Conservation (phyloP, 1,139 yeast genomes). For the Blastobotrys elegans region DNA sequence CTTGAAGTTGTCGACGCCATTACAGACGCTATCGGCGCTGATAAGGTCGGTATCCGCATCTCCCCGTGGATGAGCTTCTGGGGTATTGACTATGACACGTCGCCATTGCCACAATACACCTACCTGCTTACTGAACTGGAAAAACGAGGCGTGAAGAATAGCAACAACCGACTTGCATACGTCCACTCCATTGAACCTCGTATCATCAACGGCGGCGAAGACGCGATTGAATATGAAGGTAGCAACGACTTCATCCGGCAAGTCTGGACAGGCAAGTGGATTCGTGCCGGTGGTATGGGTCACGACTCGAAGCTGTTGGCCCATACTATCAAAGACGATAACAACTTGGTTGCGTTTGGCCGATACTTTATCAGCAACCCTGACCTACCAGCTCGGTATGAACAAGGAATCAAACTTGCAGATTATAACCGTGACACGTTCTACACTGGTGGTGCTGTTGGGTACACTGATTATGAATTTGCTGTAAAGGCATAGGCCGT, state of each 20-base stretch:
- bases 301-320: constrained; percentile 26
- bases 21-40: constrained; percentile 48
- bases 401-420: constrained; percentile 31
- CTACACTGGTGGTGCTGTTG: constrained; percentile 27
- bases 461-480: constrained; percentile 26
- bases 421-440: constrained; percentile 35
- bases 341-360: constrained; percentile 44
- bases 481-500: too few relatives aligned
- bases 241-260: constrained; percentile 20
- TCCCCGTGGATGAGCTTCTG: constrained; percentile 48
- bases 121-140: constrained; percentile 32
- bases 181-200: constrained; percentile 50
- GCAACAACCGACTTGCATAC: constrained; percentile 40
- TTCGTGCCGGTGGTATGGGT: constrained; percentile 38
- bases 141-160: constrained; percentile 22
- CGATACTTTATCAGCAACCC: constrained; percentile 48
- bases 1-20: constrained; percentile 53
- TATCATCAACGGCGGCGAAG: constrained; percentile 16
- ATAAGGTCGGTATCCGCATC: constrained; percentile 51
- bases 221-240: constrained; percentile 1
- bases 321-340: constrained; percentile 28
- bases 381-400: constrained; percentile 41
- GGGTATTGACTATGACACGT: constrained; percentile 32
- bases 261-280: constrained; percentile 39
- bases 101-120: constrained; percentile 30